Evolutionary conservation across 306 rosid species (phyloP), one percentile per base, ranked within the genome.

Genomic region (Macrotyloma uniflorum): DNA sequence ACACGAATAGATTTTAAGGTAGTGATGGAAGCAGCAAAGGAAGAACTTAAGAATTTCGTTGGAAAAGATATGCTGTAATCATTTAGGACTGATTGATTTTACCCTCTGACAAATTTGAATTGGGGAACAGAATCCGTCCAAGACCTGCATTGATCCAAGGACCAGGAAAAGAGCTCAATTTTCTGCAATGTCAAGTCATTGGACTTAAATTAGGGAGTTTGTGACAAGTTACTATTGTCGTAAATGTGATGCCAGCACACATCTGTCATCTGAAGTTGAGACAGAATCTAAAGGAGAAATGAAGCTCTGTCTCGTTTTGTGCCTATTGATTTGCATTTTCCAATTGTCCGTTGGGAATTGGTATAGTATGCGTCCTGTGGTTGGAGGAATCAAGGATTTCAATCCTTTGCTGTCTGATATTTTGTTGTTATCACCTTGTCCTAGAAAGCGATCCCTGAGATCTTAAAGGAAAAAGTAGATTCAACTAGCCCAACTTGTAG

Each of bases 1-100:
- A 87, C 75, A n/a, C 57, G 83, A 43, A 32, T 84, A 22, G 89
- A 89, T 75, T 95, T 92, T 80, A 87, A 79, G 43, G 87, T 67
- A 67, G 84, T 91, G 76, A 92, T 88, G 93, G 98, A 95, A 82
- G 96, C 93, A 61, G 98, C 98, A 26, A 88, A 80, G 88, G 88
- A 63, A 47, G 97, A 92, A 79, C 91, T 92, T 40, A 77, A 85
- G 75, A 91, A 86, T 38, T 47, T 63, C 71, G 87, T 87, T 35
- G 85, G 91, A 59, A 91, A 91, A 79, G 91, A 86, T 67, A 62
- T 58, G 6, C 80, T 76, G 36, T 87, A 90, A 82, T 59, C 46
- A 51, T 67, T 58, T 30, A 18, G 42, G 18, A 14, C n/a, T 36
- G 77, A 16, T 73, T 67, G 61, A 57, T 63, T 64, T 75, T 23